Percentiles rank a stretch among this genome's conserved stretches.
These are phyloP conservation scores for Chenopodium formosanum DNA, from an alignment of 148 eudicot genomes.

Conservation along the genomic window DNA sequence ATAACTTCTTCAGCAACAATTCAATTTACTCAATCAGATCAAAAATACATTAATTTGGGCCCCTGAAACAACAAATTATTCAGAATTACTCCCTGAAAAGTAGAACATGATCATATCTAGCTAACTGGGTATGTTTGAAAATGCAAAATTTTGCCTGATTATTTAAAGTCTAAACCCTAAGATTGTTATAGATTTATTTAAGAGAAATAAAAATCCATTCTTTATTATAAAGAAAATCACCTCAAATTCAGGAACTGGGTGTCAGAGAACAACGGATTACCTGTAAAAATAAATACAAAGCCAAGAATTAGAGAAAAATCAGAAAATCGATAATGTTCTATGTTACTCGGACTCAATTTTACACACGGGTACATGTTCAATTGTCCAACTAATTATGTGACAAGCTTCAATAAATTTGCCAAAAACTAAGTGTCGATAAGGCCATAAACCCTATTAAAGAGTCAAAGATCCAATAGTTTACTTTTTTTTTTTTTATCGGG, in stretches of 20 bases:
- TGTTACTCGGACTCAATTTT: too few species aligned
- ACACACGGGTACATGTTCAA: too few species aligned
- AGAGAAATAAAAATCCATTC: background rate
- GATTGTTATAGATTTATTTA: background rate
- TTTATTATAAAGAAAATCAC: constrained; percentile 7
- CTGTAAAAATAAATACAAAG: constrained; percentile 3
- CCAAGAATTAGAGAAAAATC: background rate
- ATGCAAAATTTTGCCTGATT: constrained; percentile 14
- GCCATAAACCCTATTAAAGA: too few species aligned
- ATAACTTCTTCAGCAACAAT: constrained; percentile 11
- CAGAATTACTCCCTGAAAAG: background rate
- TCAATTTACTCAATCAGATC: constrained; percentile 2
- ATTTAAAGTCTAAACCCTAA: constrained; percentile 7
- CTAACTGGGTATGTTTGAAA: constrained; percentile 22
- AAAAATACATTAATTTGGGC: background rate
- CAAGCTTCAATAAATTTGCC: too few species aligned
- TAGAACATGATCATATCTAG: constrained; percentile 11
- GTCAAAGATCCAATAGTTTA: background rate
- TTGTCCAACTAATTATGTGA: too few species aligned
- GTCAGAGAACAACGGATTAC: constrained; percentile 2
- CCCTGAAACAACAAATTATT: background rate
- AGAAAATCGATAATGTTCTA: background rate
- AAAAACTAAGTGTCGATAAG: too few species aligned
- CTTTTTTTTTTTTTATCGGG: too few species aligned
- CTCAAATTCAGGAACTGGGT: constrained; percentile 17